Conservation (phyloP, 2,329 filamentous ascomycete species). For the Penicillium sp. region DNA sequence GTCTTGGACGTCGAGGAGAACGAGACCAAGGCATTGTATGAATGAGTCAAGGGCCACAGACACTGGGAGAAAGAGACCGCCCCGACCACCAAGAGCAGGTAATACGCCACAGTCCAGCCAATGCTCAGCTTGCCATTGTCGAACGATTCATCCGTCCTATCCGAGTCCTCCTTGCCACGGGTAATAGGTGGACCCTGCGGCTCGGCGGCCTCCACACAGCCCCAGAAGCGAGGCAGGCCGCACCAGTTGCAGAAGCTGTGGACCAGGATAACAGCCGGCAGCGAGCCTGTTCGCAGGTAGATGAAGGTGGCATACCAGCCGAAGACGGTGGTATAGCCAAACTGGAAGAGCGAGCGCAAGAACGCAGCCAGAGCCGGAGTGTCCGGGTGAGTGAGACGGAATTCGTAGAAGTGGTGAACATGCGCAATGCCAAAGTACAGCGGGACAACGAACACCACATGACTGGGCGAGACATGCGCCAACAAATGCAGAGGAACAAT, state of each 20-base stretch:
- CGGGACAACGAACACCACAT: constrained; percentile 74
- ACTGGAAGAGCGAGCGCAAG: constrained; percentile 71
- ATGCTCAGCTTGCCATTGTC: constrained; percentile 36
- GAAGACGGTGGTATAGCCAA: constrained; percentile 86
- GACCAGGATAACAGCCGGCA: constrained; percentile 67
- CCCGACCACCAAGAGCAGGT: constrained; percentile 67
- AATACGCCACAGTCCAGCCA: constrained; percentile 73
- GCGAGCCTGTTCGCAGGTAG: constrained; percentile 76
- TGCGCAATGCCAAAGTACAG: constrained; percentile 91
- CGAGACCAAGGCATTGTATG: constrained; percentile 33
- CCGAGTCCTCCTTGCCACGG: constrained; percentile 40
- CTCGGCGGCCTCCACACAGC: constrained; percentile 57
- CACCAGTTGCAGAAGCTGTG: constrained; percentile 91
- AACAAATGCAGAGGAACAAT: constrained; percentile 77
- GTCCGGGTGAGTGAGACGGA: constrained; percentile 70
- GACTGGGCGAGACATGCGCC: constrained; percentile 52
- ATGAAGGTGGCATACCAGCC: constrained; percentile 90
- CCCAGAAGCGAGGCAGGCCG: constrained; percentile 83
- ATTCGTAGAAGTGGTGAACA: constrained; percentile 94
- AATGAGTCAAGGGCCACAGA: constrained; percentile 67
- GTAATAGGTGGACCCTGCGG: constrained; percentile 33
- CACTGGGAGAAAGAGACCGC: constrained; percentile 64
- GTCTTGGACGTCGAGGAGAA: constrained; percentile 19
- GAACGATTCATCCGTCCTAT: constrained; percentile 20
- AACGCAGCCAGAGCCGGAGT: constrained; percentile 60